Percentiles rank a stretch among this genome's conserved stretches.
phyloP scores from a whole-genome alignment of 108 stramenopile species.

The Conticribra guillardii region DNA sequence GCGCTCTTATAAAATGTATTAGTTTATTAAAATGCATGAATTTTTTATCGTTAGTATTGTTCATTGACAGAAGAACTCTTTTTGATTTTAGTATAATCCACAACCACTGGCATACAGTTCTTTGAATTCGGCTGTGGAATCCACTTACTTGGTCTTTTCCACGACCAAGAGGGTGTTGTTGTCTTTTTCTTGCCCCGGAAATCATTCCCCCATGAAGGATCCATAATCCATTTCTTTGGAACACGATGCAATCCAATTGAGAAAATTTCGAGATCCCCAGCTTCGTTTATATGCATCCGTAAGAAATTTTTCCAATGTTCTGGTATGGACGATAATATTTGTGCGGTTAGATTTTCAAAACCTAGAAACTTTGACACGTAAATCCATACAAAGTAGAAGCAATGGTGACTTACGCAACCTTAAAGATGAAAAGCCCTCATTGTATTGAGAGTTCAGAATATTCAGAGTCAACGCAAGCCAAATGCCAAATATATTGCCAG shows the following conservation, averaged over 20 bases:
- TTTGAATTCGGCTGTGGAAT: slow-evolving; percentile 34
- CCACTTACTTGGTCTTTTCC: slow-evolving; percentile 61
- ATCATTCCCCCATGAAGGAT: slow-evolving; percentile 45
- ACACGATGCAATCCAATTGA: slow-evolving; percentile 63
- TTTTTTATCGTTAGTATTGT: too few species aligned
- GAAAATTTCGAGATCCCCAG: slow-evolving; percentile 65
- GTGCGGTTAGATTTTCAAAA: not conserved
- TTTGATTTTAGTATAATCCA: slow-evolving; percentile 55
- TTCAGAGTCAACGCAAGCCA: slow-evolving; percentile 59
- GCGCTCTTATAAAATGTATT: too few species aligned
- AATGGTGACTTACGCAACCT: slow-evolving; percentile 22
- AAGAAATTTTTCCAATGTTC: slow-evolving; percentile 66
- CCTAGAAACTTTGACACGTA: too few species aligned
- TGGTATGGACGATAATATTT: not conserved
- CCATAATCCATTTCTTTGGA: slow-evolving; percentile 57
- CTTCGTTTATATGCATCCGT: slow-evolving; percentile 38
- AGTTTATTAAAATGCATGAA: too few species aligned
- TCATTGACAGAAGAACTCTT: too few species aligned
- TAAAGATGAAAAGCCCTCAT: slow-evolving; percentile 58
- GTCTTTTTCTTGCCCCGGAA: slow-evolving; percentile 6
- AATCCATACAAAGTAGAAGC: too few species aligned
- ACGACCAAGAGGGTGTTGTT: slow-evolving; percentile 49
- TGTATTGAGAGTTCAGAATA: slow-evolving; percentile 53
- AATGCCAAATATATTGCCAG: slow-evolving; percentile 57
- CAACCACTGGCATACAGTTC: slow-evolving; percentile 47